phyloP scores from a whole-genome alignment of 305 asterid species.

The Fraxinus velutina region DNA sequence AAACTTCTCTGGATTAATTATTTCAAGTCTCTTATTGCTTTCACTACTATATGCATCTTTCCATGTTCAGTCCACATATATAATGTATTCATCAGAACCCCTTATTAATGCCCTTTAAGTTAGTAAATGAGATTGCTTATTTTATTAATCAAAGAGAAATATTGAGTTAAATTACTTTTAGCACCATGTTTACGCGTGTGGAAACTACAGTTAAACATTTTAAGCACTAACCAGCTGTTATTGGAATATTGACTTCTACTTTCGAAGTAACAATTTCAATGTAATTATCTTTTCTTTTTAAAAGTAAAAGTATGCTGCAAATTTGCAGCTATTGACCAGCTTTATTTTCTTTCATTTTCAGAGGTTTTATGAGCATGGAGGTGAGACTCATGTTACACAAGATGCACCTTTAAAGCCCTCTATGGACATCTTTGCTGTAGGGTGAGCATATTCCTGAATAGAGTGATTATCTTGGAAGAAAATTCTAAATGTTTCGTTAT shows the following conservation, averaged over 20 bases:
- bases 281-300: not conserved
- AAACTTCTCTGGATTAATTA: not conserved
- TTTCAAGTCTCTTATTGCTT: not conserved
- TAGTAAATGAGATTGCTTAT: not conserved
- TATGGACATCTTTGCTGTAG: slow-evolving; percentile 93
- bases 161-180: not conserved
- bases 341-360: slow-evolving; percentile 31
- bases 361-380: slow-evolving; percentile 98
- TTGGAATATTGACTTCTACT: not conserved
- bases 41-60: not conserved
- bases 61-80: not conserved
- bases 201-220: not conserved
- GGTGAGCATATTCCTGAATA: slow-evolving; percentile 56
- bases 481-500: slow-evolving; percentile 14
- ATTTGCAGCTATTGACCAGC: not conserved
- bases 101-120: not conserved
- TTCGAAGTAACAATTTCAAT: not conserved
- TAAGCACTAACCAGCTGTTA: not conserved
- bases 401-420: slow-evolving; percentile 86
- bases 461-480: slow-evolving; percentile 15
- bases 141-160: not conserved
- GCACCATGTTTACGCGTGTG: not conserved
- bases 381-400: slow-evolving; percentile 67
- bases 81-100: not conserved
- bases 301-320: not conserved